Evolutionary conservation across 2,329 filamentous ascomycete species (phyloP), one percentile per base, ranked within the genome.

Genomic region (Niveomyces coronatus): DNA sequence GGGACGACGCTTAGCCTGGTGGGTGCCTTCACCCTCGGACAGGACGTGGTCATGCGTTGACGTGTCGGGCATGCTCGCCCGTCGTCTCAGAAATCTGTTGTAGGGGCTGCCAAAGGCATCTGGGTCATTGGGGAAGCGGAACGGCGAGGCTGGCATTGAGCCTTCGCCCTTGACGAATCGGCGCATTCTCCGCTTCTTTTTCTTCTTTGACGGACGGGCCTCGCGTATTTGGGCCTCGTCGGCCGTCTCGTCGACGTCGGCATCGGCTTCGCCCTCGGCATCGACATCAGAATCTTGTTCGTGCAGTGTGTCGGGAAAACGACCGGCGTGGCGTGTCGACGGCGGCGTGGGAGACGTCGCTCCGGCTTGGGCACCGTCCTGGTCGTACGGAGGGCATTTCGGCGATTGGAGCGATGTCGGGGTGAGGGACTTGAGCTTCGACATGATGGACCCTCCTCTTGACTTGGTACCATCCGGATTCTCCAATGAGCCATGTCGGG

Each of bases 161-260:
- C 68, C 44, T 54, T 77, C 59, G 52, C 68, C 50, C 58, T 70
- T 58, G 62, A 71, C 67, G 22, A 65, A 58, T 54, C 68, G 68
- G 26, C 66, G 73, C 47, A 77, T 78, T 53, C 74, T 76, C 46
- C 76, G 73, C 57, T 78, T 79, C 57, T 71, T 65, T 45, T 71
- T 67, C 44, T 71, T 24, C 23, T 24, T 24, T 13, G 58, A 49
- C 19, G 60, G 51, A 37, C 35, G 45, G 6, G 43, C 37, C 7
- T 66, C 64, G 11, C 62, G 54, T n/a, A 60, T 51, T 14, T 63
- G 62, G n/a, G 70, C 71, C 53, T 94, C 88, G 37, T 87, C 85
- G 0, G 79, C 84, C 31, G 86, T 94, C 54, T 91, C 85, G 54
- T 91, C 85, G 54, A 81, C 85, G 55, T 91, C 85, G 1, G 82